These are phyloP conservation scores for Neonectria faginata DNA, from an alignment of 2,329 filamentous ascomycete species.

Conservation along the genomic window DNA sequence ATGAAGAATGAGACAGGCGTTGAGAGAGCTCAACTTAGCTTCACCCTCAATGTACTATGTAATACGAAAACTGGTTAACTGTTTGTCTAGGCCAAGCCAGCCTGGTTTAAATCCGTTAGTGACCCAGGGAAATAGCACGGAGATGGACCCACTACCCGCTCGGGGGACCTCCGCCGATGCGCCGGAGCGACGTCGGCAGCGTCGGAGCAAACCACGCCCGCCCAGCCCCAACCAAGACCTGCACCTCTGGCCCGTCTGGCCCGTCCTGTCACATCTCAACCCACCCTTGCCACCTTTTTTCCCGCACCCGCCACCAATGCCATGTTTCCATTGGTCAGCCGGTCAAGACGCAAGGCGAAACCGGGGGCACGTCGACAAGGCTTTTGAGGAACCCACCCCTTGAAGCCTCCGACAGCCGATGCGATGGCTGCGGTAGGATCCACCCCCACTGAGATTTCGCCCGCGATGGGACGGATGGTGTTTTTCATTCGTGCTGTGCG, in stretches of 20 bases:
- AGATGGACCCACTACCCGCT: constrained; percentile 25
- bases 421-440: neutral
- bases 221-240: constrained; percentile 34
- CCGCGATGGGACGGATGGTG: constrained; percentile 9
- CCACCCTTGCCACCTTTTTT: constrained; percentile 13
- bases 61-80: too few relatives aligned
- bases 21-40: too few relatives aligned
- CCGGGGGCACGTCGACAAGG: constrained; percentile 8
- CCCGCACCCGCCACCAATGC: constrained; percentile 15
- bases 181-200: constrained; percentile 30
- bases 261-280: constrained; percentile 9
- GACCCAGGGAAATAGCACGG: constrained; percentile 29
- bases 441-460: constrained; percentile 17
- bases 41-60: too few relatives aligned
- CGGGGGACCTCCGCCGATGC: constrained; percentile 29
- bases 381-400: neutral
- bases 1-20: too few relatives aligned
- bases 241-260: constrained; percentile 9
- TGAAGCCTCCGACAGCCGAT: neutral
- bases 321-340: constrained; percentile 19
- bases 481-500: constrained; percentile 1
- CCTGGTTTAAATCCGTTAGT: neutral
- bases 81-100: too few relatives aligned
- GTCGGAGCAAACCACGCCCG: constrained; percentile 32
- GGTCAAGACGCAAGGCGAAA: constrained; percentile 14